Conservation (phyloP, 2,329 filamentous ascomycete genomes). For the Hawksworthiomyces lignivorus region DNA sequence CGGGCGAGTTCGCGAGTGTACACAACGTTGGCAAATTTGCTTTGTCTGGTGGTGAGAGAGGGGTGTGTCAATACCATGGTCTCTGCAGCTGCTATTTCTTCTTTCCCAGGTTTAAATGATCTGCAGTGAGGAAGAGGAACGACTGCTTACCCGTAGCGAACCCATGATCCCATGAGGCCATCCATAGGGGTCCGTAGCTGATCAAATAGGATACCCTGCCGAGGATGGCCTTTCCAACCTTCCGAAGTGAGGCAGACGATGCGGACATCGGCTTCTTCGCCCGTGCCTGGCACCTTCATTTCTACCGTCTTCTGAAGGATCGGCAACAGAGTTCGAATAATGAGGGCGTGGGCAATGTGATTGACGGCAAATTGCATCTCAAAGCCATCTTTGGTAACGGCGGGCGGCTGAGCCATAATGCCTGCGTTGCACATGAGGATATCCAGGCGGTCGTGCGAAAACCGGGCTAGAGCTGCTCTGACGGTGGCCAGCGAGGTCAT, state of each 20-base stretch:
- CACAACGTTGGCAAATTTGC: slow-evolving; percentile 22
- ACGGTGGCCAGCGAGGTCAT: slow-evolving; percentile 32
- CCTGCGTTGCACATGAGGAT: slow-evolving; percentile 39
- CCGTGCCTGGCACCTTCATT: too few species aligned
- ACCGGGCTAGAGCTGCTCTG: slow-evolving; percentile 24
- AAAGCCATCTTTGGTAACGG: slow-evolving; percentile 33
- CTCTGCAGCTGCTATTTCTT: too few species aligned
- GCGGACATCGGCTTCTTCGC: slow-evolving; percentile 23
- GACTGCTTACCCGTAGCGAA: slow-evolving; percentile 19
- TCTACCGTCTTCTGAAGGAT: slow-evolving; percentile 19
- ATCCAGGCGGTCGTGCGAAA: slow-evolving; percentile 31
- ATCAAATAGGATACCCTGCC: slow-evolving; percentile 19
- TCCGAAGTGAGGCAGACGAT: slow-evolving; percentile 19
- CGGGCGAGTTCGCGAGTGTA: slow-evolving; percentile 21
- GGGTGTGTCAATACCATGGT: too few species aligned
- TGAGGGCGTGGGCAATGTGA: slow-evolving; percentile 35
- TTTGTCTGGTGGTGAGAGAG: slow-evolving; percentile 33
- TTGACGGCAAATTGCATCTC: slow-evolving; percentile 39
- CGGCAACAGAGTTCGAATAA: slow-evolving; percentile 27
- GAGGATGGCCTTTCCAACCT: slow-evolving; percentile 17
- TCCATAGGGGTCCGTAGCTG: slow-evolving; percentile 18
- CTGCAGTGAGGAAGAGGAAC: too few species aligned
- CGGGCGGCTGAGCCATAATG: slow-evolving; percentile 29
- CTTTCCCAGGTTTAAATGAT: slow-evolving; percentile 13
- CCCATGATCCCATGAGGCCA: slow-evolving; percentile 14